These are phyloP conservation scores for Domatiomyces globalis DNA, from an alignment of 2,329 filamentous ascomycete species.

Conservation along the genomic window DNA sequence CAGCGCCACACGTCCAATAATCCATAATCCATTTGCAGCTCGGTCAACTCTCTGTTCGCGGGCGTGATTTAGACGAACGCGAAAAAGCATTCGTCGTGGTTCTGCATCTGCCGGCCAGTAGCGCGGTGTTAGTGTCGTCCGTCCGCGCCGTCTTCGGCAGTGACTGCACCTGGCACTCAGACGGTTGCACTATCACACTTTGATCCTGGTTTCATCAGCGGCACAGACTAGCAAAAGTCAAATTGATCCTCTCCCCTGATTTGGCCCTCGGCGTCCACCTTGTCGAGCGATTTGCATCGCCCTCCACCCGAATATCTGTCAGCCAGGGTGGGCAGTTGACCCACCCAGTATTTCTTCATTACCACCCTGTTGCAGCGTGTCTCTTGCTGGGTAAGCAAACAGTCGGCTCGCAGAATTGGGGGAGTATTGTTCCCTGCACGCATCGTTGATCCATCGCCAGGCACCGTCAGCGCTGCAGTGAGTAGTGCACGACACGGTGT, in stretches of 20 bases:
- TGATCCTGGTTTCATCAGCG: background rate
- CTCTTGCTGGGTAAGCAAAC: background rate
- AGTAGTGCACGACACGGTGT: background rate
- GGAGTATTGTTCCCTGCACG: background rate
- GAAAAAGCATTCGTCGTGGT: background rate
- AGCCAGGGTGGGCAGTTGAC: background rate
- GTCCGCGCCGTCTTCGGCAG: background rate
- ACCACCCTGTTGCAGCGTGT: background rate
- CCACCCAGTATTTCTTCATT: background rate
- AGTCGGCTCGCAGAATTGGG: background rate
- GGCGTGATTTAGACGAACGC: background rate
- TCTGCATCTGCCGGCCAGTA: background rate
- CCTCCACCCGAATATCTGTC: constrained; percentile 1
- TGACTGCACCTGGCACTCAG: background rate
- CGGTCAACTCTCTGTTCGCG: background rate
- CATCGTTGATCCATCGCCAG: background rate
- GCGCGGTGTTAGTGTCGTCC: background rate
- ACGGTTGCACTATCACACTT: background rate
- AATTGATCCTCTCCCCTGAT: background rate
- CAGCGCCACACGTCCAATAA: background rate
- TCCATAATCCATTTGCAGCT: background rate
- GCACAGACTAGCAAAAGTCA: background rate
- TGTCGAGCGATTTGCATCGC: background rate
- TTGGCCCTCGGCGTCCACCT: constrained; percentile 1
- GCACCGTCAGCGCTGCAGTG: background rate